These are phyloP conservation scores for Penicillium chermesinum DNA, from an alignment of 495 filamentous ascomycete species.

Conservation along the genomic window DNA sequence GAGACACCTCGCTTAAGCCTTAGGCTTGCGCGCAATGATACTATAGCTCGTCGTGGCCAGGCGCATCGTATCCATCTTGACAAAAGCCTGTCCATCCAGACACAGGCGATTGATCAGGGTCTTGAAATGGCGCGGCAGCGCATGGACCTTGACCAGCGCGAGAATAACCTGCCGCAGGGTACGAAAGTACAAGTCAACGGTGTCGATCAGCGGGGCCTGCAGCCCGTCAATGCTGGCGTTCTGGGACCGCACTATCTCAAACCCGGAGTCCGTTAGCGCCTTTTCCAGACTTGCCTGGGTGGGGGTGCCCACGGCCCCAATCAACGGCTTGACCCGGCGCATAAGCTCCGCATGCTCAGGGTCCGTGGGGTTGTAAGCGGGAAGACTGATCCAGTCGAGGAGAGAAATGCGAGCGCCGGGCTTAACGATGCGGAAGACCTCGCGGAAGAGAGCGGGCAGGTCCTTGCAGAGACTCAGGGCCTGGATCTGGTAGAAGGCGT, in stretches of 20 bases:
- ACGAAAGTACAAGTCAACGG: constrained; percentile 56
- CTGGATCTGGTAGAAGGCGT: constrained; percentile 63
- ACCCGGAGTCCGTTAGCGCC: constrained; percentile 49
- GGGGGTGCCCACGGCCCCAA: constrained; percentile 59
- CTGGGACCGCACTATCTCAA: constrained; percentile 48
- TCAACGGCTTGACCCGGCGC: constrained; percentile 57
- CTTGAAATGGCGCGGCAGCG: constrained; percentile 56
- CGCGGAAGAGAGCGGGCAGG: constrained; percentile 44
- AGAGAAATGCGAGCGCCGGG: constrained; percentile 53
- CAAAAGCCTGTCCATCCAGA: constrained; percentile 55
- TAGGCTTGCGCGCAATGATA: constrained; percentile 56
- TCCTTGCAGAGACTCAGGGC: constrained; percentile 58
- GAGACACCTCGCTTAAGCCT: constrained; percentile 6
- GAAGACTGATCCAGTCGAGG: constrained; percentile 57
- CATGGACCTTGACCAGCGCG: constrained; percentile 46
- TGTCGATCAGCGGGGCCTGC: constrained; percentile 56
- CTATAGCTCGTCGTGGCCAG: constrained; percentile 58
- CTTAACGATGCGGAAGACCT: constrained; percentile 53
- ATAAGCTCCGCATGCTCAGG: constrained; percentile 52
- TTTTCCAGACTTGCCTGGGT: constrained; percentile 50
- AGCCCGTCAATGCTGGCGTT: constrained; percentile 55
- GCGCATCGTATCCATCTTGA: constrained; percentile 59
- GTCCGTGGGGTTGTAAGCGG: constrained; percentile 50
- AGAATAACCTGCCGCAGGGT: constrained; percentile 50
- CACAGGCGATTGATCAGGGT: constrained; percentile 59